These are phyloP conservation scores for Nemania diffusa DNA, from an alignment of 2,329 filamentous ascomycete species.

Conservation along the genomic window DNA sequence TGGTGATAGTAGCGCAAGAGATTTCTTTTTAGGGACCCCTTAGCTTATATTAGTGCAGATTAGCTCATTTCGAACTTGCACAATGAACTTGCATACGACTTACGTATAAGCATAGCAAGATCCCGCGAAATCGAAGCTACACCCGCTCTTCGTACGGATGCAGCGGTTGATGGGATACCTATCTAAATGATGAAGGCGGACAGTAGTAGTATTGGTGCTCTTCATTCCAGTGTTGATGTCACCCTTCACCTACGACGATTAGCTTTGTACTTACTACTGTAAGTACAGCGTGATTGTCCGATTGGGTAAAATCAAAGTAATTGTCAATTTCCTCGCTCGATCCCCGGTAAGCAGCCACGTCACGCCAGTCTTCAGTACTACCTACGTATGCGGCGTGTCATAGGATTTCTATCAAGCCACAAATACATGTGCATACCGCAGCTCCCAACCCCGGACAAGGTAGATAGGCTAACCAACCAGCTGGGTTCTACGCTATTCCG, in stretches of 20 bases:
- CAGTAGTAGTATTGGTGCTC: neutral
- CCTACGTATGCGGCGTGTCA: no score
- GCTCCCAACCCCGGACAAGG: conserved; percentile 2
- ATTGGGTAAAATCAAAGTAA: neutral
- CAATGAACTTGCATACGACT: neutral
- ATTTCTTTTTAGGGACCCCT: neutral
- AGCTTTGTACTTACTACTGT: neutral
- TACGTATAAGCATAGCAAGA: neutral
- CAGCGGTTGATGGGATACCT: neutral
- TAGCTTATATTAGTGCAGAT: neutral
- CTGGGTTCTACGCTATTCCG: neutral
- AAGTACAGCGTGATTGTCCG: neutral
- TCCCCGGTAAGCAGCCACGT: conserved; percentile 1
- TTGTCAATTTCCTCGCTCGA: conserved; percentile 2
- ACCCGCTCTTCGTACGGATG: neutral
- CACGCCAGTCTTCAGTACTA: conserved; percentile 1
- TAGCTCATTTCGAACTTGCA: conserved; percentile 11
- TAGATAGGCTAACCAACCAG: neutral
- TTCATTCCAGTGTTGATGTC: neutral
- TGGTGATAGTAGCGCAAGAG: neutral
- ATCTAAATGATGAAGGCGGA: neutral
- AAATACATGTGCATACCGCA: no score
- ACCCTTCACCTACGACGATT: neutral
- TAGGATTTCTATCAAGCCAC: conserved; percentile 27
- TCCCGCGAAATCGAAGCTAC: neutral